Percentiles rank a stretch among this genome's conserved stretches.
Conservation (phyloP, 768 basidiomycete species). For the Gautieria morchelliformis region DNA sequence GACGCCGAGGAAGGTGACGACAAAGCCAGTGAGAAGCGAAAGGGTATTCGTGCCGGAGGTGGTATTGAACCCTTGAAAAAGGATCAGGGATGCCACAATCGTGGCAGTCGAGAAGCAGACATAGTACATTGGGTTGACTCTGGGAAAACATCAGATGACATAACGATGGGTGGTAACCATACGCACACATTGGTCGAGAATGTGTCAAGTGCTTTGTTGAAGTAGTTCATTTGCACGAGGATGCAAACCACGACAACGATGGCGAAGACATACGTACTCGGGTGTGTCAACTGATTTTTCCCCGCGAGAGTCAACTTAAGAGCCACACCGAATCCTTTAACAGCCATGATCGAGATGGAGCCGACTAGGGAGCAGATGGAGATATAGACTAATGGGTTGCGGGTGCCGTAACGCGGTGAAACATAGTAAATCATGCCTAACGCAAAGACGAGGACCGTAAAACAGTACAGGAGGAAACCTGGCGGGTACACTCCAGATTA, state of each 20-base stretch:
- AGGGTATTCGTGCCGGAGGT: slow-evolving; percentile 70
- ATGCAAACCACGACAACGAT: slow-evolving; percentile 78
- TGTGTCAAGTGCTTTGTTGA: slow-evolving; percentile 95
- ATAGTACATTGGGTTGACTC: slow-evolving; percentile 97
- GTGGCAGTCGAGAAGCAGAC: slow-evolving; percentile 94
- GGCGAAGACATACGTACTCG: slow-evolving; percentile 94
- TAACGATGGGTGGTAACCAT: background rate
- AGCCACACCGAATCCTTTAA: slow-evolving; percentile 97
- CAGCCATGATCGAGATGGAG: slow-evolving; percentile 95
- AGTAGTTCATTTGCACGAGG: slow-evolving; percentile 89
- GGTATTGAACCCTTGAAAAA: slow-evolving; percentile 97
- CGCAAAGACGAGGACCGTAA: slow-evolving; percentile 73
- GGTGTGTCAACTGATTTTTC: slow-evolving; percentile 90
- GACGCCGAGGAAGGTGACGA: slow-evolving; percentile 94
- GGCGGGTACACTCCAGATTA: background rate
- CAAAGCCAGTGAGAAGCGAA: slow-evolving; percentile 83
- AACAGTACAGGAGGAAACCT: slow-evolving; percentile 90
- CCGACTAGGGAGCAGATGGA: slow-evolving; percentile 96
- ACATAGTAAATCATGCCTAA: slow-evolving; percentile 82
- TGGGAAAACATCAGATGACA: slow-evolving; percentile 20
- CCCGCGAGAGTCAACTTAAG: slow-evolving; percentile 89
- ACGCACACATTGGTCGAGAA: slow-evolving; percentile 96
- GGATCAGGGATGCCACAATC: slow-evolving; percentile 86
- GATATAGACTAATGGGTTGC: slow-evolving; percentile 85
- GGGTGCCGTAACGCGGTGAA: slow-evolving; percentile 77